A percentile compares a stretch with the other conserved stretches of the same genome.
phyloP scores from a whole-genome alignment of 345 rosid genomes.

The Kandelia obovata region DNA sequence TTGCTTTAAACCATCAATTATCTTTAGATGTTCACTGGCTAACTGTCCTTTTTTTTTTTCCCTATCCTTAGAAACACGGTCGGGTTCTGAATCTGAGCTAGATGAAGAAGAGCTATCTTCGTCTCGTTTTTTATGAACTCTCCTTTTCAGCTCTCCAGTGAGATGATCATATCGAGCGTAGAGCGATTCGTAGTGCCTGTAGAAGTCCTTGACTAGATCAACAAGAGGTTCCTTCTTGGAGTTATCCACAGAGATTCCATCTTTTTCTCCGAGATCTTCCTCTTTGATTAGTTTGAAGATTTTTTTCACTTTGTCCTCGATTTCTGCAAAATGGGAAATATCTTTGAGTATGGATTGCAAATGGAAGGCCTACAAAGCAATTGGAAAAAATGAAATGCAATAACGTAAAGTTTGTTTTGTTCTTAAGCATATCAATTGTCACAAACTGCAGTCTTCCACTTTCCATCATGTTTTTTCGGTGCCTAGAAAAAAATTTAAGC shows the following conservation, averaged over 20 bases:
- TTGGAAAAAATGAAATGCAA: too few relatives aligned
- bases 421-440: too few relatives aligned
- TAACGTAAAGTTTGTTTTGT: too few relatives aligned
- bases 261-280: conserved; percentile 53
- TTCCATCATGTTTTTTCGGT: neutral
- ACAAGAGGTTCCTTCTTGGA: conserved; percentile 53
- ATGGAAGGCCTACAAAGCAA: neutral
- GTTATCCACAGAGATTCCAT: conserved; percentile 27
- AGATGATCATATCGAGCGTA: conserved; percentile 69
- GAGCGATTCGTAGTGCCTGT: conserved; percentile 57
- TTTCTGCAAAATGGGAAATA: conserved; percentile 46
- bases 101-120: conserved; percentile 62
- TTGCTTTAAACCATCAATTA: conserved; percentile 43
- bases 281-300: conserved; percentile 65
- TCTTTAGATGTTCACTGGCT: conserved; percentile 43
- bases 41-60: conserved; percentile 55
- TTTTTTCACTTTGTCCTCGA: conserved; percentile 65
- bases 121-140: conserved; percentile 43
- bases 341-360: conserved; percentile 2
- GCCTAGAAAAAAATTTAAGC: neutral
- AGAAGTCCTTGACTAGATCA: conserved; percentile 67
- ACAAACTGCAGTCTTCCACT: neutral
- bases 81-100: conserved; percentile 74
- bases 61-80: conserved; percentile 44
- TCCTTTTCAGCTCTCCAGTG: conserved; percentile 62